Evolutionary conservation across 768 basidiomycete genomes (phyloP).

Genomic region (Agaricus subrufescens): DNA sequence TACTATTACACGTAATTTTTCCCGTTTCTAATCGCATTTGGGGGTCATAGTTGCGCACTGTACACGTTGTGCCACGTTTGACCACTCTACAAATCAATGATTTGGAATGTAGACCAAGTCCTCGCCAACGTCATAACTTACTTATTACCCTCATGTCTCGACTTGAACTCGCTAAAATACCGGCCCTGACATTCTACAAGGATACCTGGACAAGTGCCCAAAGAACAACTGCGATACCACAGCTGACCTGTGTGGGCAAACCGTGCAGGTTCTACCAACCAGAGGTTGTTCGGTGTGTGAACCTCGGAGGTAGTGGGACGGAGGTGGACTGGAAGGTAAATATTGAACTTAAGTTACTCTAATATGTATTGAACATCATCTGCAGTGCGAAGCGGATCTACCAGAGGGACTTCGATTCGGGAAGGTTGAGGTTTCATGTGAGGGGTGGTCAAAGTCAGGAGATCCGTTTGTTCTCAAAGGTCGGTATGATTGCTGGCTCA

Average conservation of each 20-base stretch:
- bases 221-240: constrained; percentile 65
- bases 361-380: background rate
- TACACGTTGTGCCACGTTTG: constrained; percentile 9
- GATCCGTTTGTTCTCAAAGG: constrained; percentile 87
- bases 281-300: constrained; percentile 81
- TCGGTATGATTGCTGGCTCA: constrained; percentile 19
- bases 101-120: background rate
- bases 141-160: constrained; percentile 48
- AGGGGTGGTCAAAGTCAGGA: constrained; percentile 82
- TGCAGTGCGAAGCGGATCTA: constrained; percentile 87
- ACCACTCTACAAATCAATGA: background rate
- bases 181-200: constrained; percentile 75
- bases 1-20: background rate
- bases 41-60: background rate
- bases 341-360: constrained; percentile 9
- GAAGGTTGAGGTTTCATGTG: constrained; percentile 80
- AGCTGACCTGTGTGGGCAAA: constrained; percentile 77
- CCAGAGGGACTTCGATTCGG: constrained; percentile 82
- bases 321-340: constrained; percentile 90
- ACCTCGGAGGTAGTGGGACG: constrained; percentile 65
- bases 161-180: constrained; percentile 66
- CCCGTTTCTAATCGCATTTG: too few species aligned
- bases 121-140: background rate
- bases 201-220: constrained; percentile 59
- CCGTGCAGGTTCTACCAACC: constrained; percentile 76